Base-by-base conservation (phyloP, 805 yeast genomes). In the Suhomyces sp. region DNA sequence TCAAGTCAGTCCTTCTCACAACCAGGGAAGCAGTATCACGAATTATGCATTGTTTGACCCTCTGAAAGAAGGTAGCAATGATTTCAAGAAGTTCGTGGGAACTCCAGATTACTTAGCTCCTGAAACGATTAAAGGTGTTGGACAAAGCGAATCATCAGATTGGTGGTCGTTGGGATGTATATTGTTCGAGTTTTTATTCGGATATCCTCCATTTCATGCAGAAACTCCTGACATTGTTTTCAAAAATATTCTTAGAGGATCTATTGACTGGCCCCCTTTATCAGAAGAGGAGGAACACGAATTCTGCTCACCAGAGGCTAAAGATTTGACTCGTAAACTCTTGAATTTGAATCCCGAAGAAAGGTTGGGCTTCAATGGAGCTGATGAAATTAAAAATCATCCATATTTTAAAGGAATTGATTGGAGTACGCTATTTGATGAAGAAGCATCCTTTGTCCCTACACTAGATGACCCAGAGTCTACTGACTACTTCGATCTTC, bases 141-240 rank as follows among this genome's bases (percentile, higher is more conserved):
- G 85, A 0, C 96, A 91, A 55, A 85, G 81, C 42, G 88, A 79
- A 44, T 76, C 81, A 43, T 80, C 91, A n/a, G 97, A 90, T 63
- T 90, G 98, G 98, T 93, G 99, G 99, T 87, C 98, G 2, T 76
- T 91, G 21, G 99, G 99, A 0, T 91, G 98, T 58, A 88, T 93
- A 9, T 61, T 91, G 38, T 93, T 91, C 66, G 99, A 93, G 60
- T 83, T 93, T 53, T 54, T 88, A 25, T 85, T 83, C 56, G 98
- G 98, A 0, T 85, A 79, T 55, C 96, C 99, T 2, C 99, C 99
- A 2, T 93, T 93, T 58, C 93, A 86, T 56, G 95, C 84, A 1
- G 67, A 68, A 4, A 72, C 88, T 1, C 93, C 96, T 0, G 85
- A 83, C 26, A 65, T 70, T 40, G 95, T 93, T 0, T 93, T 93